These are phyloP conservation scores for Sugiyamaella sp. DNA, from an alignment of 1,139 yeast genomes.

Conservation along the genomic window DNA sequence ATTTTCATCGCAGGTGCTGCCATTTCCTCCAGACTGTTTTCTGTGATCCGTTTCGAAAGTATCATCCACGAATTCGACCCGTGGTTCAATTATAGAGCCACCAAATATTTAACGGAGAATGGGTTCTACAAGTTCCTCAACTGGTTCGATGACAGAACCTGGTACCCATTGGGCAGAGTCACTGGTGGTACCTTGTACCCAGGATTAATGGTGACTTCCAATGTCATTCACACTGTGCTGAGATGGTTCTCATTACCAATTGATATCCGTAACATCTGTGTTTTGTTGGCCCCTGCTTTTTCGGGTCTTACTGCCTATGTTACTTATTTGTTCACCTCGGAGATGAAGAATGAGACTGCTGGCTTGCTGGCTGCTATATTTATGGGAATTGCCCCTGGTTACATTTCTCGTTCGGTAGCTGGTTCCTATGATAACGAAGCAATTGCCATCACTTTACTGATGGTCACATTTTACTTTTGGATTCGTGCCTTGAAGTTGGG, in stretches of 20 bases:
- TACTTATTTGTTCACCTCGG: constrained; percentile 86
- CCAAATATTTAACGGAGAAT: constrained; percentile 81
- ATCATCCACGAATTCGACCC: constrained; percentile 99
- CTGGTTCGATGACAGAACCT: constrained; percentile 98
- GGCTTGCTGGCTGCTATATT: constrained; percentile 92
- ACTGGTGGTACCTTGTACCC: constrained; percentile 99
- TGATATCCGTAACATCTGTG: constrained; percentile 95
- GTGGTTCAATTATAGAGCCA: constrained; percentile 97
- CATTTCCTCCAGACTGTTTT: constrained; percentile 78
- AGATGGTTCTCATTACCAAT: constrained; percentile 69
- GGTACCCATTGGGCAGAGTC: constrained; percentile 99
- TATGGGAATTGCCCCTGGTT: constrained; percentile 98
- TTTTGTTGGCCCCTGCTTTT: constrained; percentile 93
- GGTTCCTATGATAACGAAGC: constrained; percentile 99
- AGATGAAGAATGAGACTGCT: constrained; percentile 87
- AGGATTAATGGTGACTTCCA: constrained; percentile 97
- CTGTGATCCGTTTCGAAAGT: constrained; percentile 69
- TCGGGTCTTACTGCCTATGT: constrained; percentile 91
- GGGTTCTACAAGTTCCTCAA: constrained; percentile 89
- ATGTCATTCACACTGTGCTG: constrained; percentile 78
- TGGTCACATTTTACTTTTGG: constrained; percentile 97
- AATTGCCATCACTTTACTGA: constrained; percentile 91
- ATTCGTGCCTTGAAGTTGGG: constrained; percentile 91
- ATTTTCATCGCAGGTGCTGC: constrained; percentile 86
- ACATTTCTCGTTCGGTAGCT: constrained; percentile 96